Evolutionary conservation across 2,329 filamentous ascomycete genomes (phyloP), one percentile per base, ranked within the genome.

Genomic region (Beauveria asiatica): DNA sequence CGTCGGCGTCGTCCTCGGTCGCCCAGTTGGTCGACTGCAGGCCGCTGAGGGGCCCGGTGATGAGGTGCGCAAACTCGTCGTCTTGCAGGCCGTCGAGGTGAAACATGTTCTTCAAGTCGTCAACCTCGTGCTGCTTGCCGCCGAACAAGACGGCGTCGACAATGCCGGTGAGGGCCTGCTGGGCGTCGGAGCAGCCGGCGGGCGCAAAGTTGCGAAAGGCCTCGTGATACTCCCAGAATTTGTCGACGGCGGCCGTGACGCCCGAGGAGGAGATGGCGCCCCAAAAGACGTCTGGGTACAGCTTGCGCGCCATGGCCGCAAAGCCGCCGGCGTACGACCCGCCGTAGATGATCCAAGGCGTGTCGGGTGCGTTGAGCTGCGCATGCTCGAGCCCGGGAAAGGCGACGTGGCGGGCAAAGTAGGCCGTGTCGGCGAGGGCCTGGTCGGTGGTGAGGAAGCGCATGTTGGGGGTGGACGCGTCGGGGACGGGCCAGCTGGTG

Each of bases 401-500:
- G 55, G 83, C 76, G 45, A 92, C 79, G 64, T 94, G 81, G 62
- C 83, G 74, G 0, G 90, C 89, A 73, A 96, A 95, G 72, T 90
- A 95, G 2, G 85, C 89, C 48, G 86, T 84, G 70, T 96, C 91
- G 8, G 90, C 90, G 44, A 95, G 70, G 0, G 90, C 85, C 71
- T 96, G 91, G 66, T 92, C 88, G 0, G 90, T 94, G 1, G 89
- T 87, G 67, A 96, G 76, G 76, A 94, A 96, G 3, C 91, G 86
- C 64, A 95, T 74, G 66, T 83, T 92, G 69, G 88, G 75, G 0
- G 84, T 86, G 65, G 73, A 78, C 46, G 93, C 77, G 67, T 92
- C 81, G 1, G 78, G 70, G 0, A 83, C 82, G 0, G 90, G 90
- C 59, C 87, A 85, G 69, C 88, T 92, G 13, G 79, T 80, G 60